Conservation (phyloP, 345 rosid genomes). For the Gossypium herbaceum region DNA sequence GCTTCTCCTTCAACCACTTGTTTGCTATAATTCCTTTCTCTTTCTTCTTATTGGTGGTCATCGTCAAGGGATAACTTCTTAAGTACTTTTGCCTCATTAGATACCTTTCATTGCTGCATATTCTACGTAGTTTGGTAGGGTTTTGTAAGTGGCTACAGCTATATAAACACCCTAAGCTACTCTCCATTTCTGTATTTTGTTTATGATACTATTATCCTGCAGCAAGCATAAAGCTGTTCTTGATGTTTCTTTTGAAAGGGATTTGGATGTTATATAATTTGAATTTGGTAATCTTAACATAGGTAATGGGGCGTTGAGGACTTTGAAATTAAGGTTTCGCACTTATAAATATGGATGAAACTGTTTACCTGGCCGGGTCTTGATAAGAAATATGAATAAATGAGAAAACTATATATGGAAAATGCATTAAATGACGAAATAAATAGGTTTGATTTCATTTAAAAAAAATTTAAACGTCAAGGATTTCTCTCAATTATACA, state of each 20-base stretch:
- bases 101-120: background rate
- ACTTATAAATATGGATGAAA: background rate
- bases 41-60: background rate
- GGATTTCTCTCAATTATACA: background rate
- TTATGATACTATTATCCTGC: background rate
- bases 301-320: too few species aligned
- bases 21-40: background rate
- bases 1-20: background rate
- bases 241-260: background rate
- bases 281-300: background rate
- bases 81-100: constrained; percentile 1
- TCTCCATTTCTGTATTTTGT: background rate
- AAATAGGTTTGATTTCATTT: background rate
- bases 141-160: background rate
- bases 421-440: background rate
- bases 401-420: background rate
- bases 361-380: background rate
- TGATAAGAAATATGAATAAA: background rate
- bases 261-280: background rate
- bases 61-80: constrained; percentile 5
- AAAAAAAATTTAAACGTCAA: background rate
- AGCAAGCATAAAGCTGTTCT: background rate
- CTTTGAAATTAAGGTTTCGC: background rate
- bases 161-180: background rate
- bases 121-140: background rate